A percentile compares a stretch with the other conserved stretches of the same genome.
Evolutionary conservation across 225 moss, liverwort and hornwort genomes (phyloP).

Genomic region (Thuidium tamariscinum): DNA sequence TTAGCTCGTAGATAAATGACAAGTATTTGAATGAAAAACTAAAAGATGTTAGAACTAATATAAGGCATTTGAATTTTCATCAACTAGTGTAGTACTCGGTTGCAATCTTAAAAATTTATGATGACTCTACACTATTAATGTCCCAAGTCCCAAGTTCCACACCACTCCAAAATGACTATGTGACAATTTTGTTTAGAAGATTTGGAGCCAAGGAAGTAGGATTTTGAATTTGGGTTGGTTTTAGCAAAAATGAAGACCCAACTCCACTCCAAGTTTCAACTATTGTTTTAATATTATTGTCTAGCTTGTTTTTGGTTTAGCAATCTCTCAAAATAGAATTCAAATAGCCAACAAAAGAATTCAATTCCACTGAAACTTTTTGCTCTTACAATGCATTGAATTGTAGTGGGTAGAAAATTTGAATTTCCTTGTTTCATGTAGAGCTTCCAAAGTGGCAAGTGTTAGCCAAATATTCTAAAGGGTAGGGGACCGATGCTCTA

Average conservation of each 20-base stretch:
- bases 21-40: not conserved
- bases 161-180: not conserved
- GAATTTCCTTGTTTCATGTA: too few relatives aligned
- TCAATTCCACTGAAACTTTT: too few relatives aligned
- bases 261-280: not conserved
- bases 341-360: too few relatives aligned
- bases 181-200: not conserved
- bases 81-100: not conserved
- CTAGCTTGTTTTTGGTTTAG: too few relatives aligned
- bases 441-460: too few relatives aligned
- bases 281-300: not conserved
- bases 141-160: not conserved
- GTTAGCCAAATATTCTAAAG: too few relatives aligned
- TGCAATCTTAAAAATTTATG: not conserved
- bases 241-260: not conserved
- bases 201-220: not conserved
- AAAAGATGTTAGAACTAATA: not conserved
- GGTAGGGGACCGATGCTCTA: too few relatives aligned
- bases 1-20: not conserved
- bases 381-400: too few relatives aligned
- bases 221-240: rapidly evolving
- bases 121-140: rapidly evolving
- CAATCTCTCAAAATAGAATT: too few relatives aligned
- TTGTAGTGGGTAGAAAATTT: too few relatives aligned
- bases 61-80: not conserved